Base-by-base conservation (phyloP, 331 rosid genomes). In the Malus hybrid region DNA sequence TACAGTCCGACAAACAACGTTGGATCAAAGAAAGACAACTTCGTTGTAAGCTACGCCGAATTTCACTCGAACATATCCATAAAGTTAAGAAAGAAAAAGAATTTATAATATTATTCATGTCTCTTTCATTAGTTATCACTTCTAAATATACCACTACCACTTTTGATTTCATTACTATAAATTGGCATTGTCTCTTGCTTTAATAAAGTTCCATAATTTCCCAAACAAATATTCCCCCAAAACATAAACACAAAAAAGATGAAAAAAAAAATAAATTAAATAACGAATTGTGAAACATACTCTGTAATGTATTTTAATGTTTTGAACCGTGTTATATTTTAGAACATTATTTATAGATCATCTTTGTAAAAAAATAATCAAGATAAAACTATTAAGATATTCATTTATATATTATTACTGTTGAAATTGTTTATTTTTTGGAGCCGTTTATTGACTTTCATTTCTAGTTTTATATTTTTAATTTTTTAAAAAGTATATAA, bases 11-110 rank as follows among this genome's bases (percentile, higher is more conserved):
- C 19, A 29, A 9, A 39, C 56, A 56, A 56, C 79, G 57, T 76
- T 31, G 33, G 73, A 55, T 28, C 9, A 46, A 20, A 67, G 19
- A 6, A 46, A 34, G 67, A 34, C 67, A 31, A 2, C 10, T 16
- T 31, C 79, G 6, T 74, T 24, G 76, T 61, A 69, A 69, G 22
- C 71, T 63, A 80, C 83, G 76, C 83, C 68, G 33, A 13, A 2
- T 10, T 14, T 19, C 73, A 56, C 34, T 73, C 29, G 27, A 55
- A 69, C 29, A 2, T 55, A 52, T 52, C 73, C 50, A 39, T 27
- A 79, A 79, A 79, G 67, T 22, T 27, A 20, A 80, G 69, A 31
- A 20, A 80, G 69, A 31, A 65, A 22, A 66, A 76, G 29, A 39
- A 31, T 7, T 33, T 55, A 48, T 16, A 4, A 44, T 10, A 44